Base-by-base conservation (phyloP, 805 yeast genomes). In the Tetrapisispora arboricola region DNA sequence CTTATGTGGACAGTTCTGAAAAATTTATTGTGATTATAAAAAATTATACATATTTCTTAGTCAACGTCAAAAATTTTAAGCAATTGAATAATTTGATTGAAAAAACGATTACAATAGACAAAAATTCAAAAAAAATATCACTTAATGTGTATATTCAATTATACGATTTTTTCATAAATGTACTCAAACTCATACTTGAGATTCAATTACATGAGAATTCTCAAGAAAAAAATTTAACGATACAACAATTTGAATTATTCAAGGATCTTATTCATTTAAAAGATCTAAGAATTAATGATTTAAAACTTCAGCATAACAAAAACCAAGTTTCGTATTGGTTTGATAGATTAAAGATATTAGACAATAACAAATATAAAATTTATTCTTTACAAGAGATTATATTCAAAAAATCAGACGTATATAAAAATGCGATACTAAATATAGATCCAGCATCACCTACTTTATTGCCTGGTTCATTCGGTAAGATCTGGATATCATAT, bases 291-390 rank as follows among this genome's bases (percentile, higher is more conserved):
- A 49, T 83, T 11, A 85, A 75, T 53, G 94, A 85, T 51, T 76
- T 85, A 22, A 65, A 73, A 44, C 50, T 87, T 5, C 67, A 82
- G 32, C 80, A 76, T 48, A 72, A 79, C 50, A 64, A 73, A 1
- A 73, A 84, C 51, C 71, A 75, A 44, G 73, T 84, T 4, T 71
- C 67, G 22, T 71, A 70, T 40, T 90, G 96, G 96, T 58, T 78
- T 32, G 73, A 73, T 38, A 66, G 94, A 40, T 68, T 76, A 0
- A 61, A 64, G 0, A 47, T 81, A 1, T 69, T 66, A 47, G 67
- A 22, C 15, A 4, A 11, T 3, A 24, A 34, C 17, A 34, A 11
- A 34, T 24, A 68, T 15, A 36, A 34, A 28, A 20, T 15, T 24
- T 31, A 30, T 11, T n/a, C 17, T 24, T 10, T 24, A 6, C 25